A percentile compares a stretch with the other conserved stretches of the same genome.
phyloP scores from a whole-genome alignment of 306 rosid genomes.

The Prinsepia uniflora region DNA sequence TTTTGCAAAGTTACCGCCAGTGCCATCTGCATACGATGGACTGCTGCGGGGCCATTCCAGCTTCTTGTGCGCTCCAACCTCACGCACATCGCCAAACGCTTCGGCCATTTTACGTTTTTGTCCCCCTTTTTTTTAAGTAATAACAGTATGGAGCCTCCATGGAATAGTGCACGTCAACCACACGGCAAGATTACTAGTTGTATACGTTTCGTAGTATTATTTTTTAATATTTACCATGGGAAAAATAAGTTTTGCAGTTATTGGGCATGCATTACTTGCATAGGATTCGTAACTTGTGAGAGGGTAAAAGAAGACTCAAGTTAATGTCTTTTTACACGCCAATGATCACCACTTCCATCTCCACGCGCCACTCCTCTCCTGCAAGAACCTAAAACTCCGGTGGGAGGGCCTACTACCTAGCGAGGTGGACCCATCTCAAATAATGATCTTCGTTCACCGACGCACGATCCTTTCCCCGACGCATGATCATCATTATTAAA shows the following conservation, averaged over 20 bases:
- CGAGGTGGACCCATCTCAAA: background rate
- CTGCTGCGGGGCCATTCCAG: background rate
- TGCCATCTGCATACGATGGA: background rate
- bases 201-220: too few species aligned
- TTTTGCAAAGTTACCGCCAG: constrained; percentile 22
- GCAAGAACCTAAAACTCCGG: background rate
- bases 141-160: too few species aligned
- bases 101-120: too few species aligned
- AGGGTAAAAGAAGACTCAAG: background rate
- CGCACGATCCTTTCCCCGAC: too few species aligned
- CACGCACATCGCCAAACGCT: background rate
- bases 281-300: background rate
- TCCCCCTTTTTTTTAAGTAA: too few species aligned
- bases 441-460: background rate
- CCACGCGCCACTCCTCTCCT: constrained; percentile 1
- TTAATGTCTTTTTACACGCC: background rate
- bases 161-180: too few species aligned
- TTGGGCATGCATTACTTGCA: background rate
- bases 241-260: background rate
- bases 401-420: background rate
- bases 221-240: too few species aligned
- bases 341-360: background rate
- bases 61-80: background rate
- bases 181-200: too few species aligned
- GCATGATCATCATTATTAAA: too few species aligned